Base-by-base conservation (phyloP, 495 filamentous ascomycete genomes). In the Penicillium taxi region DNA sequence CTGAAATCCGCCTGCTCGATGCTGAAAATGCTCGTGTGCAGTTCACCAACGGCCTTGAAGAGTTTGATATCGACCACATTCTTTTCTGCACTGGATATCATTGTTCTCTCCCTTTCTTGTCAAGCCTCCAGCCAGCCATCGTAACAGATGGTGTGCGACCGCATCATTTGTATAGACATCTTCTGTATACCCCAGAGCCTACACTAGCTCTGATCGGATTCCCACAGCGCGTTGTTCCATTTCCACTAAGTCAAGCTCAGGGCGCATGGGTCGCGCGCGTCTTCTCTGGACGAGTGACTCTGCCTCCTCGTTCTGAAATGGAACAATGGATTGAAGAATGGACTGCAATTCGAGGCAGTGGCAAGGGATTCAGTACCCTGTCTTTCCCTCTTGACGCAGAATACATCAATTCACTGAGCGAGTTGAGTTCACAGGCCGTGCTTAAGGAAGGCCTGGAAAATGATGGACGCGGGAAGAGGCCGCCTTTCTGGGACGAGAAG, bases 41-140 rank as follows among this genome's bases (percentile, higher is more conserved):
- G 1, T 42, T 42, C 9, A 14, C 16, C 18, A 20, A 42, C 20
- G 40, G 33, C 0, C 40, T 20, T 4, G 40, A 42, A 37, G 33
- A 42, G 33, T 11, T 2, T 5, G 32, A 31, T 8, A 33, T 42
- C 5, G 40, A 42, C 15, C 26, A 32, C 27, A 37, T 42, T 13
- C 12, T 42, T 14, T 42, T 42, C 15, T 42, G 40, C 27, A 42
- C 40, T 21, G 40, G 40, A 9, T 42, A 42, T 16, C 40, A 42
- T 20, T 42, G 36, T 15, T 42, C 40, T 0, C 17, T 42, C 9
- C 40, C 40, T 2, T 42, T 42, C 18, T 26, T 42, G 13, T 42
- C 33, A 12, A 32, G 13, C 12, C 33, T 37, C 9, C 26, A 37
- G 19, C 40, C 40, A 5, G 12, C 26, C 1, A 25, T 42, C 9